Conservation (phyloP, 441 rosid genomes). For the Capsella rubella region DNA sequence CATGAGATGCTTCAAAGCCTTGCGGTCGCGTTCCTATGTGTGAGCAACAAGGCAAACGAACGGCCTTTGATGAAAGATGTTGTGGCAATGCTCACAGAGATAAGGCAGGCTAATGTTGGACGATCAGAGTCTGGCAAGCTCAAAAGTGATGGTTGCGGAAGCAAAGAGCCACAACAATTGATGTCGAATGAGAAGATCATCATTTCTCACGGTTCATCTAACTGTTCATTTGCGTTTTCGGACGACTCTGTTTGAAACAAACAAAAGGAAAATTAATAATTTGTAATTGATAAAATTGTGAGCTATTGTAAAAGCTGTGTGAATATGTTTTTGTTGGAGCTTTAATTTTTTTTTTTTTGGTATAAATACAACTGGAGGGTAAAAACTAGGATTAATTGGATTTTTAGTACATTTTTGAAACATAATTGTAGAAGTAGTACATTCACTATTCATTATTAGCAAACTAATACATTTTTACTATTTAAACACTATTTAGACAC, state of each 20-base stretch:
- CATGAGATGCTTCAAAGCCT: constrained; percentile 92
- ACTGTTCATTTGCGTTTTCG: constrained; percentile 42
- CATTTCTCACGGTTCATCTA: constrained; percentile 39
- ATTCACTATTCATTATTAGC: too few species aligned
- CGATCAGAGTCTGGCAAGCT: constrained; percentile 23
- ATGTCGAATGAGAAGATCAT: constrained; percentile 38
- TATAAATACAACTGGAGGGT: background rate
- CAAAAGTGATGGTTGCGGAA: constrained; percentile 28
- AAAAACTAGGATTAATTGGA: too few species aligned
- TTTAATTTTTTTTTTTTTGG: background rate
- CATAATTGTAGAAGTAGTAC: too few species aligned
- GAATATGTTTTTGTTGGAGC: constrained; percentile 23
- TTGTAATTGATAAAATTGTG: constrained; percentile 2
- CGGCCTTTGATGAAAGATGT: constrained; percentile 94
- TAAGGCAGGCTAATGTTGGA: constrained; percentile 46
- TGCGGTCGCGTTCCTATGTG: constrained; percentile 89
- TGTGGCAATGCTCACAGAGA: constrained; percentile 80
- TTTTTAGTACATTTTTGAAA: too few species aligned
- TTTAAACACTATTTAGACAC: too few species aligned
- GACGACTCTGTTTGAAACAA: constrained; percentile 35
- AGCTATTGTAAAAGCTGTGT: constrained; percentile 22
- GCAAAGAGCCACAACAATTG: constrained; percentile 26
- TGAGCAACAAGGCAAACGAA: constrained; percentile 71
- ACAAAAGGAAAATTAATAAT: background rate
- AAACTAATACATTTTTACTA: too few species aligned